Percentiles rank a stretch among this genome's conserved stretches.
phyloP scores from a whole-genome alignment of 139 green algal species.

The Edaphochlamys debaryana region DNA sequence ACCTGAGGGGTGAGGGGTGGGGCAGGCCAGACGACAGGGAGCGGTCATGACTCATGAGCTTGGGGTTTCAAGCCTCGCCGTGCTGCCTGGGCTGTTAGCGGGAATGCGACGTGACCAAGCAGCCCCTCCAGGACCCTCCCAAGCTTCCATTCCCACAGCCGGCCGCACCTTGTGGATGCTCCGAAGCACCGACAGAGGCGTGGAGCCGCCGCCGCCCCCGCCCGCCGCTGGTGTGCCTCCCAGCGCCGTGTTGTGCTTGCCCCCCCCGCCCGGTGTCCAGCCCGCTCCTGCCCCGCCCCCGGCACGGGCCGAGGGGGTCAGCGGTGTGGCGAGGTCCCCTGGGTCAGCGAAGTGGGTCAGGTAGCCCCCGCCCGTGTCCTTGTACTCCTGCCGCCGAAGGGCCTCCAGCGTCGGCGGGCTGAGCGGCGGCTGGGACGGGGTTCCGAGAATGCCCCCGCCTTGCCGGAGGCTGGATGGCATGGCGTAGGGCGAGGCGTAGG shows the following conservation, averaged over 20 bases:
- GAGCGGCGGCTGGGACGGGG: neutral
- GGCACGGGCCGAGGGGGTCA: neutral
- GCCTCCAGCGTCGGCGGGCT: neutral
- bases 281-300: neutral
- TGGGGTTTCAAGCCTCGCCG: too few species aligned
- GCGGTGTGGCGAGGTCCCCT: neutral
- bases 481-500: neutral
- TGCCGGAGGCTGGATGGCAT: neutral
- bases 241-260: neutral
- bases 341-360: conserved; percentile 24
- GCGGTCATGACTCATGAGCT: too few species aligned
- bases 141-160: too few species aligned
- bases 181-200: conserved; percentile 22
- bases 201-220: neutral
- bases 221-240: too few species aligned
- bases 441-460: neutral
- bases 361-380: conserved; percentile 30
- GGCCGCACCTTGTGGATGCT: conserved; percentile 11
- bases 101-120: too few species aligned
- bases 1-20: too few species aligned
- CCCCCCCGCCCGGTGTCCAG: neutral
- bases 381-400: neutral
- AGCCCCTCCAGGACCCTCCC: too few species aligned
- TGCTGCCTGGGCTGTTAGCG: too few species aligned
- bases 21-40: too few species aligned